These are phyloP conservation scores for Solanum dulcamara DNA, from an alignment of 257 asterid genomes.

Conservation along the genomic window DNA sequence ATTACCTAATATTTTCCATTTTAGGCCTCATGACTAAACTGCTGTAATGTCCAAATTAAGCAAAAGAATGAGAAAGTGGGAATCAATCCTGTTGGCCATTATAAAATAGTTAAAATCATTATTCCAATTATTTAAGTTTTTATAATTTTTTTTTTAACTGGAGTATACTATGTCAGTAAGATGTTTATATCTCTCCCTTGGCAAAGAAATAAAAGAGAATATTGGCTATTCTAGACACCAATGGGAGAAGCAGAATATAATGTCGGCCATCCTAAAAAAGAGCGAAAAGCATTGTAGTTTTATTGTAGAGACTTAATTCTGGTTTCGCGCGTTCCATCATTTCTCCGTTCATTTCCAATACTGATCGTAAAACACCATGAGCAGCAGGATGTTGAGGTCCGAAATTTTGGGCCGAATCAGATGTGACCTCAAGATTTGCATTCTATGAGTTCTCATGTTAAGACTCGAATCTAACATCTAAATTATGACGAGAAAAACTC, in stretches of 20 bases:
- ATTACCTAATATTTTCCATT: background rate
- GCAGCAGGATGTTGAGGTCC: too few relatives aligned
- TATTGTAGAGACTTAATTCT: background rate
- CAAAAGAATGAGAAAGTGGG: background rate
- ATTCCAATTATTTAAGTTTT: background rate
- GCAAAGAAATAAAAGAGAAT: background rate
- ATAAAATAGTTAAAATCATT: background rate
- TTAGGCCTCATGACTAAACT: background rate
- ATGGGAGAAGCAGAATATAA: background rate
- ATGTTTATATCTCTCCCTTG: background rate
- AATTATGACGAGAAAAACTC: too few relatives aligned
- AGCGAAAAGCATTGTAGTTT: background rate
- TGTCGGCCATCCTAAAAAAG: background rate
- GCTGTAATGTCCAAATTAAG: background rate
- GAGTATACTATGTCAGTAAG: background rate
- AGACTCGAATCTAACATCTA: too few relatives aligned
- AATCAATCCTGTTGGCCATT: background rate
- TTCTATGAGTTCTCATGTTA: background rate
- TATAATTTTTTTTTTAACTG: background rate
- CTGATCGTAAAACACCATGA: too few relatives aligned
- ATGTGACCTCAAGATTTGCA: background rate
- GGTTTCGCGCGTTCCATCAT: too few relatives aligned
- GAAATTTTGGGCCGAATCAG: too few relatives aligned
- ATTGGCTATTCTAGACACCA: background rate
- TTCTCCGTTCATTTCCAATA: too few relatives aligned